Base-by-base conservation (phyloP, 2,329 filamentous ascomycete species). In the Colletotrichum musicola region DNA sequence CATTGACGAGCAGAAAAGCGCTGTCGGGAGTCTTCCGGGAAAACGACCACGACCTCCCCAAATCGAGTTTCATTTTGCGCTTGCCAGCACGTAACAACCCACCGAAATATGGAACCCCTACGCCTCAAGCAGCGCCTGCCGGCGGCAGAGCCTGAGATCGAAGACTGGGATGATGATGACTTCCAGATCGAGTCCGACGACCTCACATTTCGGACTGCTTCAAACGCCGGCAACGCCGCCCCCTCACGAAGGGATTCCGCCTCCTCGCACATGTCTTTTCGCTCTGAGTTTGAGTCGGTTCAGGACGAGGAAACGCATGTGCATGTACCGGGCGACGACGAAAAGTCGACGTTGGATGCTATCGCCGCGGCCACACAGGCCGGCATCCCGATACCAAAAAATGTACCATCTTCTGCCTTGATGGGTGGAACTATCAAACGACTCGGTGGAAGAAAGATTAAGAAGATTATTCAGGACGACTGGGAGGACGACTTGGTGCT, bases 401-500 rank as follows among this genome's bases (percentile, higher is more conserved):
- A 95, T 77, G 90, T 98, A 38, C 94, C 95, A 1, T 89, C 93
- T 35, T 97, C 95, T 20, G 96, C 96, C 35, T 84, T 99, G 49
- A 88, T 96, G 78, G 95, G 95, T 61, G 96, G 96, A 60, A 95
- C 94, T 10, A 98, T 98, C 77, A 97, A 97, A 82, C 88, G 95
- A 73, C 85, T 98, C 40, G 95, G 95, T 57, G 90, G 89, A 68
- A 88, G 89, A 73, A 94, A 91, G 75, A 85, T 92, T 20, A 91
- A 90, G 75, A 92, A 89, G 75, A 89, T 91, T 47, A 88, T 93
- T 68, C 89, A 93, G 71, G 92, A 94, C 74, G 93, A 95, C 77
- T 95, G 93, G 90, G 91, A 89, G 70, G 92, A 94, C 73, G 93
- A 95, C 73, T 80, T 95, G 56, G 92, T 93, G 73, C 79, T 94